Percentiles rank a stretch among this genome's conserved stretches.
phyloP scores from a whole-genome alignment of 768 basidiomycete genomes.

The Tricholoma sp. region DNA sequence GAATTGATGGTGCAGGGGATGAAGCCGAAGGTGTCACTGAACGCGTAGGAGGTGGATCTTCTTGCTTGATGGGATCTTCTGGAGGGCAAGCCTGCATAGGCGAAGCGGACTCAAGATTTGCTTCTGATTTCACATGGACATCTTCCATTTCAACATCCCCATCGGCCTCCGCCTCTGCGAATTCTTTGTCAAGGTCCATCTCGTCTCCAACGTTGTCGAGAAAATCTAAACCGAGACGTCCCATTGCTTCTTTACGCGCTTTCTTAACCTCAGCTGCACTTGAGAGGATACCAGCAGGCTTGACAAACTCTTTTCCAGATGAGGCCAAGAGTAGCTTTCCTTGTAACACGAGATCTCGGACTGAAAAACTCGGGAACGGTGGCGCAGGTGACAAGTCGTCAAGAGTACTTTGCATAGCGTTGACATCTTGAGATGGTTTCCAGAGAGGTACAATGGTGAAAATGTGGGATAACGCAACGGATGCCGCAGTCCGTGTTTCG shows the following conservation, averaged over 20 bases:
- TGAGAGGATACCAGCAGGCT: conserved; percentile 65
- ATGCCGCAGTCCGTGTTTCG: conserved; percentile 88
- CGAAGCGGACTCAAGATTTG: conserved; percentile 25
- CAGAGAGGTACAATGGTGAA: conserved; percentile 81
- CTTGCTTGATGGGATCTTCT: conserved; percentile 30
- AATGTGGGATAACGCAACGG: conserved; percentile 83
- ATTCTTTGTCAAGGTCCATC: conserved; percentile 83
- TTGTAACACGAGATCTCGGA: conserved; percentile 70
- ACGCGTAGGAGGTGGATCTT: conserved; percentile 34
- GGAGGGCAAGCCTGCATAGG: conserved; percentile 41
- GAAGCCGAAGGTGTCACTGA: conserved; percentile 44
- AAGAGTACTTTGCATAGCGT: conserved; percentile 20
- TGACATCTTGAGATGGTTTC: conserved; percentile 44
- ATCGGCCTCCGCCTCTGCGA: conserved; percentile 51
- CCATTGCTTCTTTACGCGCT: conserved; percentile 86
- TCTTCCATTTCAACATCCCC: conserved; percentile 36
- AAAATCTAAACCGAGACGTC: conserved; percentile 82
- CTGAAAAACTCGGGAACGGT: conserved; percentile 71
- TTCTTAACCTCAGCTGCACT: conserved; percentile 79
- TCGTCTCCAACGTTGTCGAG: conserved; percentile 76
- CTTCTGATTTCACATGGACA: conserved; percentile 31
- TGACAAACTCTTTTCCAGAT: conserved; percentile 88
- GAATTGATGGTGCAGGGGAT: conserved; percentile 38
- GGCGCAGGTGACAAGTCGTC: conserved; percentile 39
- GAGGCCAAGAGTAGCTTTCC: conserved; percentile 82